Evolutionary conservation across 331 rosid genomes (phyloP), one percentile per base, ranked within the genome.

Genomic region (Cydonia oblonga): DNA sequence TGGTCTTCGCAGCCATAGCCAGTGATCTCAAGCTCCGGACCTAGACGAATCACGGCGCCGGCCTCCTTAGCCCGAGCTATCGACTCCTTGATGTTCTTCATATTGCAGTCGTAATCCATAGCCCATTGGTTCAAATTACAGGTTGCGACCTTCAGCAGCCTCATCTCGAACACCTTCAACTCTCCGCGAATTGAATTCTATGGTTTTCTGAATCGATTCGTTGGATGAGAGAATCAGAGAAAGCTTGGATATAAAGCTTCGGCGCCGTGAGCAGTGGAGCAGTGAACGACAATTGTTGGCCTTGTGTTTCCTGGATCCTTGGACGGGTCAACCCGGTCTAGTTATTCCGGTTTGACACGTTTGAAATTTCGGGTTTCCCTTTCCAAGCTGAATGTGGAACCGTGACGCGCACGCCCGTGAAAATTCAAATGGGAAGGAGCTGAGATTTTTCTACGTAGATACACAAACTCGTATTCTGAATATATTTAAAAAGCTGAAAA

Each of bases 51-150:
- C 53, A 75, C 88, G 29, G 98, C 98, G n/a, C 92, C 96, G 33
- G 90, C 87, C 60, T 83, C 71, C 77, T 88, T 93, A 49, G 96
- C 89, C 69, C 70, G 58, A 16, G 79, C 68, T 44, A 91, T 84
- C 9, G 98, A 93, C 4, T 86, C 81, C 75, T 88, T 91, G 82
- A 91, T 93, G 86, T 80, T 83, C 1, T 85, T 80, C 3, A 83
- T 25, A 81, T 95, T 95, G 77, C 76, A 86, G 69, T 91, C 93
- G 72, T 89, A 89, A 73, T 93, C 98, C 97, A 91, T 89, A n/a
- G 98, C 98, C 97, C 98, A 93, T 81, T 93, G 98, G 81, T 93
- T 93, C 30, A 93, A 82, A 81, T 89, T 93, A 78, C 96, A 93
- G 26, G 97, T 88, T 2, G 98, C 98, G 28, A 89, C 93, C 60